phyloP scores from a whole-genome alignment of 805 yeast genomes.

The Saccharomycopsis sp. region DNA sequence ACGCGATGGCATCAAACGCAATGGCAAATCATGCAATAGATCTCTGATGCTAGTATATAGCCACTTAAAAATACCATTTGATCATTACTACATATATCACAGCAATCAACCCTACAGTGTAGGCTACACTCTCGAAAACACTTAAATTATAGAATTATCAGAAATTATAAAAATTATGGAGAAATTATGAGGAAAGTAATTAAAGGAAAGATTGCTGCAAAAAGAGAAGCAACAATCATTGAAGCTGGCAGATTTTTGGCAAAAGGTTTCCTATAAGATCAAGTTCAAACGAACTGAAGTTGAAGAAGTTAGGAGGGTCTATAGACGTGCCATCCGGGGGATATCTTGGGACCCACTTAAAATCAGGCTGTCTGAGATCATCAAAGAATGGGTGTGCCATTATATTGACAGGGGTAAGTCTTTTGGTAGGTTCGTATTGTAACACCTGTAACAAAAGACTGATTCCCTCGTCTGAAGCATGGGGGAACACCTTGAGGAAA shows the following conservation, averaged over 20 bases:
- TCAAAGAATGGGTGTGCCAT: constrained; percentile 86
- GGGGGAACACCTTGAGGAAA: constrained; percentile 60
- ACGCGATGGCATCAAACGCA: no score
- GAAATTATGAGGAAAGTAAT: no score
- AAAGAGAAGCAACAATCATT: neutral
- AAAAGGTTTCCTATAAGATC: constrained; percentile 34
- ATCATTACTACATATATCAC: no score
- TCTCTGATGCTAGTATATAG: no score
- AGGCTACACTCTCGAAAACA: no score
- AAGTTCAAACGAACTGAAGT: constrained; percentile 65
- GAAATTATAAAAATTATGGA: no score
- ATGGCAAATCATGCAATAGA: no score
- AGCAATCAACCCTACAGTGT: no score
- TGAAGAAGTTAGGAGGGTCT: constrained; percentile 47
- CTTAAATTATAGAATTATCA: no score
- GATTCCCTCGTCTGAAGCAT: constrained; percentile 80
- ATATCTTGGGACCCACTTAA: constrained; percentile 51
- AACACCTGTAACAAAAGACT: constrained; percentile 76
- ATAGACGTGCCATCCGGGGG: constrained; percentile 31
- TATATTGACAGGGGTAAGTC: constrained; percentile 76
- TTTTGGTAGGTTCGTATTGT: constrained; percentile 82
- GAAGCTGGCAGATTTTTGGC: constrained; percentile 14
- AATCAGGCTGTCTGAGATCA: constrained; percentile 59
- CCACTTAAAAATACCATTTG: no score
- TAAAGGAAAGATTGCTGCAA: neutral